phyloP scores from a whole-genome alignment of 345 rosid species.

The Noccaea caerulescens region DNA sequence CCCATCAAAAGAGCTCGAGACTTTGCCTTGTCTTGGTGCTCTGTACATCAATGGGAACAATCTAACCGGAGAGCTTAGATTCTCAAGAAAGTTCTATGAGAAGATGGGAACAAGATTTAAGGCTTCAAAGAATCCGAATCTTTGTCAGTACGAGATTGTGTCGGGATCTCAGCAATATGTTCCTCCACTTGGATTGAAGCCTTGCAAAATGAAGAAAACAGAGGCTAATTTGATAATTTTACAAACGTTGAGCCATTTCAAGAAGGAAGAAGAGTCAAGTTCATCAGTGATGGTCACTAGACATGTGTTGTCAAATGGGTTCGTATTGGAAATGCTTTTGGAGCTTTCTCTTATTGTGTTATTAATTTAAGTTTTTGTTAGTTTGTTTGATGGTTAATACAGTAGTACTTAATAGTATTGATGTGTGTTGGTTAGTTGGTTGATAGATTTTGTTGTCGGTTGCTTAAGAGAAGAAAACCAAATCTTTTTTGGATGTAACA shows the following conservation, averaged over 20 bases:
- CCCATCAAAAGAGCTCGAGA: conserved; percentile 55
- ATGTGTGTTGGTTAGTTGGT: conserved; percentile 24
- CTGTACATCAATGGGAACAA: conserved; percentile 81
- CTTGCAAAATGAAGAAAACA: conserved; percentile 24
- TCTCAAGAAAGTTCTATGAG: conserved; percentile 59
- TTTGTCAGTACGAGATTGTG: conserved; percentile 52
- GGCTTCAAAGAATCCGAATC: conserved; percentile 79
- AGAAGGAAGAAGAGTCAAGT: conserved; percentile 40
- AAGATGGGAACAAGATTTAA: conserved; percentile 82
- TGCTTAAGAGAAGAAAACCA: conserved; percentile 26
- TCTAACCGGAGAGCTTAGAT: conserved; percentile 74
- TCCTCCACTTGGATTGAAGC: conserved; percentile 35
- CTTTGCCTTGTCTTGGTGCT: conserved; percentile 61
- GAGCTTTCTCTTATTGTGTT: conserved; percentile 30
- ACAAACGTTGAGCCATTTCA: conserved; percentile 26
- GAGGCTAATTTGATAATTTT: conserved; percentile 38
- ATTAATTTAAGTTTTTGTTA: conserved; percentile 3
- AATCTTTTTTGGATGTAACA: conserved; percentile 33
- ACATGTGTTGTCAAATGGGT: conserved; percentile 38
- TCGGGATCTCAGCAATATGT: conserved; percentile 20
- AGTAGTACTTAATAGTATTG: background rate
- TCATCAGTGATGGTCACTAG: conserved; percentile 37
- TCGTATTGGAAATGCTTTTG: conserved; percentile 38
- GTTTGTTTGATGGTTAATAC: conserved; percentile 21
- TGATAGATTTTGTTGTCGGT: conserved; percentile 35